Conservation (phyloP, 2,329 filamentous ascomycete species). For the Colletotrichum siamense region DNA sequence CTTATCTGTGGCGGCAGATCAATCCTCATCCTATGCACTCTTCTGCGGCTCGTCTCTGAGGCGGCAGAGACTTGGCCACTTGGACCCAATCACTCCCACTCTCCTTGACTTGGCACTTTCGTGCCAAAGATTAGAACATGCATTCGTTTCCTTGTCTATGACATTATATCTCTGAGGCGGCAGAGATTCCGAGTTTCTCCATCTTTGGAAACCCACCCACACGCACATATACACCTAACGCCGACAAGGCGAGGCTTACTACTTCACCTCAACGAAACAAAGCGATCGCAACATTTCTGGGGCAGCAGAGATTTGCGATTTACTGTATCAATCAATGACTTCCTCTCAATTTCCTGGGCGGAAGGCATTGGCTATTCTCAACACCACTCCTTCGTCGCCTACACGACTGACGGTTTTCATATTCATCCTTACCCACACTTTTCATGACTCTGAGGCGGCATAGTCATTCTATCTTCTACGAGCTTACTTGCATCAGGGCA, state of each 20-base stretch:
- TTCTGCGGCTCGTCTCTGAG: background rate
- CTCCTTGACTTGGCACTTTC: background rate
- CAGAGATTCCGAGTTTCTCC: background rate
- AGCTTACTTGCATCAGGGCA: background rate
- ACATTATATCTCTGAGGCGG: background rate
- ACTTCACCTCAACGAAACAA: background rate
- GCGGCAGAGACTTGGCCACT: background rate
- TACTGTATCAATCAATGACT: background rate
- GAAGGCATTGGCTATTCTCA: background rate
- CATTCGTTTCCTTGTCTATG: background rate
- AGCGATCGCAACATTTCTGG: background rate
- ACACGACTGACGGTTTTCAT: background rate
- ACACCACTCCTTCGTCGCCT: background rate
- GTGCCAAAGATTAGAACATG: background rate
- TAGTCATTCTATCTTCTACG: background rate
- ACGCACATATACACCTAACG: accelerated
- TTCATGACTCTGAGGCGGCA: background rate
- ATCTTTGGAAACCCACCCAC: too few relatives aligned
- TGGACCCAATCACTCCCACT: background rate
- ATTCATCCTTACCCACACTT: background rate
- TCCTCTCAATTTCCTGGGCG: background rate
- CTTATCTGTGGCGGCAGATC: background rate
- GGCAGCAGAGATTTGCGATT: background rate
- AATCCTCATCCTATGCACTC: background rate
- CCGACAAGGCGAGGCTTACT: background rate